Conservation (phyloP, 495 filamentous ascomycete genomes). For the Friedmanniomyces simplex region DNA sequence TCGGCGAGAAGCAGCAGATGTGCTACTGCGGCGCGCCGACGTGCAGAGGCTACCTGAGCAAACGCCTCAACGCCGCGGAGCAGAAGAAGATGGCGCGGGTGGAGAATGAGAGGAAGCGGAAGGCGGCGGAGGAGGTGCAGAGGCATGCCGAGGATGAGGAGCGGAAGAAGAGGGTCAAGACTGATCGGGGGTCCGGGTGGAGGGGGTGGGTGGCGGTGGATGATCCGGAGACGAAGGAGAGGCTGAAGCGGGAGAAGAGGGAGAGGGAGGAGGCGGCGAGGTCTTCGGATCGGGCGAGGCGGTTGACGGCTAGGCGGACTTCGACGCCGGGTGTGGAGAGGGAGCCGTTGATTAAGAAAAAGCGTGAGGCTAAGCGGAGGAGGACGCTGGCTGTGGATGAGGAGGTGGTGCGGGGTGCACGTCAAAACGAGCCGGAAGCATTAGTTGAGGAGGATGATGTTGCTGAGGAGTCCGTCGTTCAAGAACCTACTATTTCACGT, state of each 20-base stretch:
- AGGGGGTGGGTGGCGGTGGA: conserved; percentile 20
- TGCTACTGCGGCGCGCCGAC: conserved; percentile 35
- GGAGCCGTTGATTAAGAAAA: neutral
- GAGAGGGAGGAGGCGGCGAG: conserved; percentile 19
- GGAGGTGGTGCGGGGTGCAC: neutral
- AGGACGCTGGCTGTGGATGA: neutral
- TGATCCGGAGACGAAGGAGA: conserved; percentile 20
- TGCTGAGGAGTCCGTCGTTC: neutral
- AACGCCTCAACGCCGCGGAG: conserved; percentile 17
- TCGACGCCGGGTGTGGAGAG: neutral
- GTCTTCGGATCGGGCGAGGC: conserved; percentile 5
- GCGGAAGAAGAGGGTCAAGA: conserved; percentile 19
- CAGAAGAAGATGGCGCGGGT: conserved; percentile 11
- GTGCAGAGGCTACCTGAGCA: conserved; percentile 34
- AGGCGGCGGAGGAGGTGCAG: conserved; percentile 13
- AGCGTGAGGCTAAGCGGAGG: neutral
- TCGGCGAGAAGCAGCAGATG: conserved; percentile 31
- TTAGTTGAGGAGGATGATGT: neutral
- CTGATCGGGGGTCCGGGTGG: conserved; percentile 11
- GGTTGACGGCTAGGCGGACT: conserved; percentile 10
- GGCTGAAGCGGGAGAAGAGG: conserved; percentile 17
- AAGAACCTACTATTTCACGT: neutral
- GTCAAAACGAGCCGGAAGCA: neutral
- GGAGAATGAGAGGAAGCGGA: conserved; percentile 13
- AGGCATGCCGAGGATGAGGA: conserved; percentile 10